Percentiles rank a stretch among this genome's conserved stretches.
phyloP scores from a whole-genome alignment of 2,329 filamentous ascomycete species.

The Diaporthe vexans region DNA sequence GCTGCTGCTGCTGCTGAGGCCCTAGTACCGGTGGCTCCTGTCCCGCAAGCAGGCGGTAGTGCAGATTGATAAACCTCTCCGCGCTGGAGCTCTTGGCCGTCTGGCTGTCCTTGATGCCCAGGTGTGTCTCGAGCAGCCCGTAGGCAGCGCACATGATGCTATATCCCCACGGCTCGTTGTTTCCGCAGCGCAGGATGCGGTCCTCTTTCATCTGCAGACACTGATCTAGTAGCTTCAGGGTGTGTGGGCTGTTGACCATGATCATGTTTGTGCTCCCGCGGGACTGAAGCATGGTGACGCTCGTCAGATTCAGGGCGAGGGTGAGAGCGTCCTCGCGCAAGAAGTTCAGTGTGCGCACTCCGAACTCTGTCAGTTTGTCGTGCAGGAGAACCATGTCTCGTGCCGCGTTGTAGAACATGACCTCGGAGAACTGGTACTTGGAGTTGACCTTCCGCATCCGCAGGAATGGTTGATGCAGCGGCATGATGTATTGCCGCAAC shows the following conservation, averaged over 20 bases:
- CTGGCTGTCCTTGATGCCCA: slow-evolving; percentile 69
- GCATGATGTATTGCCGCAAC: slow-evolving; percentile 73
- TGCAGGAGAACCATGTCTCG: slow-evolving; percentile 74
- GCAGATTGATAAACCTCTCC: slow-evolving; percentile 70
- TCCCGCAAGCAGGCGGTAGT: slow-evolving; percentile 69
- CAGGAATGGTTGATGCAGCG: slow-evolving; percentile 72
- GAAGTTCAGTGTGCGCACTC: slow-evolving; percentile 71
- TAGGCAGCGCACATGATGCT: slow-evolving; percentile 73
- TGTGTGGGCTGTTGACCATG: slow-evolving; percentile 73
- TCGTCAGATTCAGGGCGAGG: slow-evolving; percentile 72
- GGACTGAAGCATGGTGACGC: slow-evolving; percentile 72
- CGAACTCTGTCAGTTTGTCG: slow-evolving; percentile 71
- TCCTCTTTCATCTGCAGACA: slow-evolving; percentile 74
- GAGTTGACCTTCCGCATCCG: slow-evolving; percentile 71
- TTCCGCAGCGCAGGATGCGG: slow-evolving; percentile 71
- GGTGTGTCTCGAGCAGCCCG: slow-evolving; percentile 71
- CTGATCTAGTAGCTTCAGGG: slow-evolving; percentile 72
- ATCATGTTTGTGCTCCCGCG: slow-evolving; percentile 72
- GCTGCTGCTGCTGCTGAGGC: slow-evolving; percentile 49
- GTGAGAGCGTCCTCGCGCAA: slow-evolving; percentile 72
- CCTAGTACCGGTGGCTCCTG: slow-evolving; percentile 61
- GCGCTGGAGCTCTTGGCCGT: slow-evolving; percentile 71
- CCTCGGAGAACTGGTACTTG: slow-evolving; percentile 74
- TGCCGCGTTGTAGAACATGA: slow-evolving; percentile 74
- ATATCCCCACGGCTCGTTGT: slow-evolving; percentile 75